Evolutionary conservation across 2,329 filamentous ascomycete species (phyloP), one percentile per base, ranked within the genome.

Genomic region (Fusarium dimerum): DNA sequence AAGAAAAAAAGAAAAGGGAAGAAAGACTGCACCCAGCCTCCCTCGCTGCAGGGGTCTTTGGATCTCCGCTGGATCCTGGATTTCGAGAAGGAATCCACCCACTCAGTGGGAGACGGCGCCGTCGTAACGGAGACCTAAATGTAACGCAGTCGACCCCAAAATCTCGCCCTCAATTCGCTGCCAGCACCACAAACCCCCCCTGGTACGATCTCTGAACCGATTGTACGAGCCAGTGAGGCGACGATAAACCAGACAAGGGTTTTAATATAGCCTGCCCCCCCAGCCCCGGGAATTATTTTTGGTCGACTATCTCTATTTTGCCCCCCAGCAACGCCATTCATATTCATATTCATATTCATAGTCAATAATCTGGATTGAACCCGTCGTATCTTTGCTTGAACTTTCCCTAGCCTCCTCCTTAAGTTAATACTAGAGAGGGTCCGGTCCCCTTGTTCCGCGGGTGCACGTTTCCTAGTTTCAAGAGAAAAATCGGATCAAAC

Each of bases 151-250:
- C 42, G 7, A 26, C 20, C 20, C 20, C 20, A 26, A 26, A 26
- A 26, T 26, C 20, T 26, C 20, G 20, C 20, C 20, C 20, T 26
- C 20, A 26, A 26, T 26, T 26, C 34, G 52, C 52, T 60, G 56
- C 56, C 56, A 59, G 56, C 57, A 52, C 57, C 60, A 52, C 55
- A 57, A 60, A 57, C 46, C 53, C 47, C 55, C 48, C 55, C 47
- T 58, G 55, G 55, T 58, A 55, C 55, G 55, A 39, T 34, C 36
- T 30, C 26, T 36, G 20, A 26, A 26, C 20, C 20, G 20, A 26
- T 26, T 26, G 7, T 26, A 26, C 20, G 20, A 26, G 20, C 20
- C 20, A 26, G 20, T 26, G 20, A 26, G 20, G 20, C 20, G 20
- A 26, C 20, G 20, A 26, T 26, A 26, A 7, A 26, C 20, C 20